Percentiles rank a stretch among this genome's conserved stretches.
Evolutionary conservation across 345 rosid genomes (phyloP).

Genomic region (Eucalyptus marginata): DNA sequence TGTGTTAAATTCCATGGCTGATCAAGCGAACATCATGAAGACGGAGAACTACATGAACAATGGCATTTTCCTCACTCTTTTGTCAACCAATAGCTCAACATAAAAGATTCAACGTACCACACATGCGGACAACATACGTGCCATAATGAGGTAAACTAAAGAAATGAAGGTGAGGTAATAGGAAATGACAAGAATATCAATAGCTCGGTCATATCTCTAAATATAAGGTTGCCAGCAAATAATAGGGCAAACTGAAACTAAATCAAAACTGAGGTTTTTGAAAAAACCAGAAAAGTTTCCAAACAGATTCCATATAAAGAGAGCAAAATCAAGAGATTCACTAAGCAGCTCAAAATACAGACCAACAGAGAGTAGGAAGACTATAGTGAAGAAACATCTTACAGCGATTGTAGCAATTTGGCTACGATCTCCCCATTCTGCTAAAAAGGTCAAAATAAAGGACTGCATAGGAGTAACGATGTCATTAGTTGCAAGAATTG

Average conservation of each 20-base stretch:
- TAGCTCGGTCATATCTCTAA: not conserved
- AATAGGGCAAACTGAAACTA: not conserved
- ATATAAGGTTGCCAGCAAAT: not conserved
- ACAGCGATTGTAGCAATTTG: slow-evolving; percentile 99
- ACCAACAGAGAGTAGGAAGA: not conserved
- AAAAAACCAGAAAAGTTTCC: not conserved
- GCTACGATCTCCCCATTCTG: slow-evolving; percentile 99
- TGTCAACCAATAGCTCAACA: not conserved
- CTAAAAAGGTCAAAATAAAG: slow-evolving; percentile 84
- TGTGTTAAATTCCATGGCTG: not conserved
- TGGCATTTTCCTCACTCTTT: not conserved
- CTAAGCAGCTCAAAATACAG: not conserved
- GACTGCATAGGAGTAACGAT: slow-evolving; percentile 34
- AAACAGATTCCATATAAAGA: not conserved
- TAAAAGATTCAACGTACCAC: not conserved
- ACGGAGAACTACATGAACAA: not conserved
- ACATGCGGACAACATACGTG: not conserved
- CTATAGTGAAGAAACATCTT: slow-evolving; percentile 10
- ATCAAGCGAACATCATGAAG: not conserved
- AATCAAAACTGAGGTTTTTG: not conserved
- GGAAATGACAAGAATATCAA: not conserved
- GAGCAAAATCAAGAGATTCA: not conserved
- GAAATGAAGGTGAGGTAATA: not conserved
- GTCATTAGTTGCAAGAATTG: not conserved
- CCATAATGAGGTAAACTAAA: not conserved